Base-by-base conservation (phyloP, 148 eudicot species). In the Gaultheria prostrata region DNA sequence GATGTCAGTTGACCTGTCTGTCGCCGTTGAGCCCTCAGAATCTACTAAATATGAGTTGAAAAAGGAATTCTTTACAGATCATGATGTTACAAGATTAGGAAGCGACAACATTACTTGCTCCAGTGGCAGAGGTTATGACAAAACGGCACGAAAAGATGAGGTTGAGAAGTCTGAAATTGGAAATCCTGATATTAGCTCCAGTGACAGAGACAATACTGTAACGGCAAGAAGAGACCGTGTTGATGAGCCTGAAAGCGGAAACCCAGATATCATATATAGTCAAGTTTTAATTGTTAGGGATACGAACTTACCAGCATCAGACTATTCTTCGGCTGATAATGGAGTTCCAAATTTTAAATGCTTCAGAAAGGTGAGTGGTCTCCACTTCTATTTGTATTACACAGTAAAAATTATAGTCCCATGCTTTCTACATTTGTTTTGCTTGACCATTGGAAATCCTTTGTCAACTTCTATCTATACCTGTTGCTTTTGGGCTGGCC, bases 331-430 rank as follows among this genome's bases (percentile, higher is more conserved):
- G n/a, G 78, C 83, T 7, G 82, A 87, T 48, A 82, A 76, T 73
- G 86, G 81, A 73, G 90, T 90, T 51, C 21, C 90, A 76, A 93
- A 97, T 87, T 97, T 97, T 85, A 97, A 97, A 88, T 91, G 96
- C 61, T 97, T 97, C 84, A 92, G 91, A 83, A 97, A 95, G 98
- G 99, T 94, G 84, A 87, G 32, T 72, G 32, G 4, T 46, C 48
- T 65, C 15, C 49, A 32, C 32, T 45, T 57, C 26, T 10, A 35
- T 69, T 72, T 45, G 21, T 53, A 17, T 76, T 33, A 35, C 15
- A 30, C 30, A 48, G 32, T 48, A 49, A 67, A 28, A 28, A 69
- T 81, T 69, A 30, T 9, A 28, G 74, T 76, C 35, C n/a, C 35
- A 39, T 54, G 70, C 46, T n/a, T 86, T 73, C 80, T 12, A 63